Conservation (phyloP, 495 filamentous ascomycete species). For the Aspergillus homomorphus region DNA sequence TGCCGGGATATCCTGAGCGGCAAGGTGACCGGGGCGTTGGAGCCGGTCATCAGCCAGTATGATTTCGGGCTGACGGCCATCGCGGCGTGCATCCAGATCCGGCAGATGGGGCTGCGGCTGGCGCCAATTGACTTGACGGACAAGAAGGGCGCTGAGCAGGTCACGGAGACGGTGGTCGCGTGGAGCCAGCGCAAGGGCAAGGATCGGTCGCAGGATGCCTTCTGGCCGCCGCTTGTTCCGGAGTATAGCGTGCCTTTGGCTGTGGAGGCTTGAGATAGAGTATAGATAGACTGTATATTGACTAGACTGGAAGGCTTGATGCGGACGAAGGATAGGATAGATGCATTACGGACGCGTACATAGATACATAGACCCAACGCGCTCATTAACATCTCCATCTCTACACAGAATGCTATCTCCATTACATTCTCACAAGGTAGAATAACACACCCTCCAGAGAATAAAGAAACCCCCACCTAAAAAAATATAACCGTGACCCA, state of each 20-base stretch:
- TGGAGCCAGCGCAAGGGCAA: background rate
- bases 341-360: no score
- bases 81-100: constrained; percentile 48
- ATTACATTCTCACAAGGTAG: no score
- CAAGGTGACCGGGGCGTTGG: constrained; percentile 42
- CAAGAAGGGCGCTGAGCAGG: constrained; percentile 38
- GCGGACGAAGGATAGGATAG: no score
- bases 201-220: background rate
- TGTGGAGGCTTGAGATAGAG: background rate
- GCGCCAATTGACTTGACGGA: constrained; percentile 51
- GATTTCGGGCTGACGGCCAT: constrained; percentile 45
- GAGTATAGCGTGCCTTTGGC: background rate
- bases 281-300: constrained; percentile 5
- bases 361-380: no score
- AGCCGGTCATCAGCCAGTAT: constrained; percentile 40
- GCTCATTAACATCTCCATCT: no score
- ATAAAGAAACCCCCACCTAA: no score
- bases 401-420: no score
- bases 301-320: no score
- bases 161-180: constrained; percentile 21
- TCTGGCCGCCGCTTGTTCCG: background rate
- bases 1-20: constrained; percentile 44
- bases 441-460: no score
- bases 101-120: constrained; percentile 51
- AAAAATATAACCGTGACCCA: no score